phyloP scores from a whole-genome alignment of 768 basidiomycete species.

The Boletus edulis region DNA sequence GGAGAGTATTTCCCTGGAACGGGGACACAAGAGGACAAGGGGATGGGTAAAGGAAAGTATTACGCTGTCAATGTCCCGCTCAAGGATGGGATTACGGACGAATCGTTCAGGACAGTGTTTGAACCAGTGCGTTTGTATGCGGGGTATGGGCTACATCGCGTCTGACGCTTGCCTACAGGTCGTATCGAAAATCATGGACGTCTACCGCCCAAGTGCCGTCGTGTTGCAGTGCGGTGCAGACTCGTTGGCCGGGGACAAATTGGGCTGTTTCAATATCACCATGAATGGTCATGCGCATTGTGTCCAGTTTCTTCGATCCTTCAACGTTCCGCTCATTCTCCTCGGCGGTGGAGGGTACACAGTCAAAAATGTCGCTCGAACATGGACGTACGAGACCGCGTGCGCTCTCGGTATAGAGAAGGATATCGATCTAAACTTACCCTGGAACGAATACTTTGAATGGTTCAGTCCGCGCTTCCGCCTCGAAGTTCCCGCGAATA shows the following conservation, averaged over 20 bases:
- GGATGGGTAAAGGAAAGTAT: slow-evolving; percentile 77
- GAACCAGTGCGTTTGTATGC: slow-evolving; percentile 65
- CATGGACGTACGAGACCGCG: slow-evolving; percentile 97
- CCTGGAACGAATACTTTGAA: slow-evolving; percentile 90
- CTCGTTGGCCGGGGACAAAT: slow-evolving; percentile 90
- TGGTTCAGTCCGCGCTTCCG: slow-evolving; percentile 97
- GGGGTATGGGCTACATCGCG: background rate
- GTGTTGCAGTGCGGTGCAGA: slow-evolving; percentile 96
- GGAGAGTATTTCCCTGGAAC: slow-evolving; percentile 82
- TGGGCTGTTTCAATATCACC: slow-evolving; percentile 94
- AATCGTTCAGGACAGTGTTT: slow-evolving; percentile 84
- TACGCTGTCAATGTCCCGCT: slow-evolving; percentile 93
- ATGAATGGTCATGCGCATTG: slow-evolving; percentile 95
- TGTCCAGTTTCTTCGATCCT: slow-evolving; percentile 79
- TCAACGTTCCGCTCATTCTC: slow-evolving; percentile 84
- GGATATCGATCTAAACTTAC: slow-evolving; percentile 71
- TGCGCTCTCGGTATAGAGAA: slow-evolving; percentile 88
- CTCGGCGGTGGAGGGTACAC: slow-evolving; percentile 98
- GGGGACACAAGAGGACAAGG: slow-evolving; percentile 80
- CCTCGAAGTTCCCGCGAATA: slow-evolving; percentile 86
- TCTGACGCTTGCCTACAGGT: slow-evolving; percentile 46
- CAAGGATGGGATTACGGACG: slow-evolving; percentile 92
- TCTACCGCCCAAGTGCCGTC: slow-evolving; percentile 83
- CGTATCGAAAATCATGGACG: slow-evolving; percentile 80
- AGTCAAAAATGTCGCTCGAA: slow-evolving; percentile 90